Base-by-base conservation (phyloP, 2,329 filamentous ascomycete species). In the Fusarium devonianum region DNA sequence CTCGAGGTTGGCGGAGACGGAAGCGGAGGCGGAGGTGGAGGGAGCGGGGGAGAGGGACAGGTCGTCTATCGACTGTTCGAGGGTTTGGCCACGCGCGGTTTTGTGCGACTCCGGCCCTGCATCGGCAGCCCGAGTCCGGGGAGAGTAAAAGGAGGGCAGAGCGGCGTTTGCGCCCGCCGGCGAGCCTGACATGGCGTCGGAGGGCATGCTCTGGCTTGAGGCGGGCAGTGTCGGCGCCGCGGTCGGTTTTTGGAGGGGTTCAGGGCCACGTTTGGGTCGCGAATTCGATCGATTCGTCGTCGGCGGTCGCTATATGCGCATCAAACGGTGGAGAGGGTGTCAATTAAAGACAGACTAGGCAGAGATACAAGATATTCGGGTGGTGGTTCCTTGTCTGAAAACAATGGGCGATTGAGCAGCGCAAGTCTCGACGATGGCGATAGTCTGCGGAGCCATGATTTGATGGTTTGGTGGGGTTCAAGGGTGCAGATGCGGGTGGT, bases 141-240 rank as follows among this genome's bases (percentile, higher is more conserved):
- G 76, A 4, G 76, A 78, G 59, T 78, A 78, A 59, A 78, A 78
- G 8, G 76, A 76, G 2, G 76, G 76, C 25, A 78, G 71, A 36
- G 73, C 68, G 49, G 64, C 62, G 21, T 67, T 72, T 67, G 53
- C 67, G 62, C 53, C 64, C 65, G 64, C 59, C 65, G 58, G 65
- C 39, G 62, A 59, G 63, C 53, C 63, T 45, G 52, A 55, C 56
- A 59, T 63, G 49, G 58, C 49, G 58, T 69, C 58, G 38, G 67
- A 65, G 46, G 64, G 58, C 62, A 68, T 66, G 40, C 61, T 65
- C 38, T 48, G 38, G 53, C 54, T 60, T 39, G 28, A 47, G 54
- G 58, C 52, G 50, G 58, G 58, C 53, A 44, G 25, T 10, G 48
- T 47, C 48, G 48, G 47, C 53, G 53, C 58, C 58, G 60, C 51